Evolutionary conservation across 2,329 filamentous ascomycete genomes (phyloP), one percentile per base, ranked within the genome.

Genomic region (Aspergillus pseudoglaucus): DNA sequence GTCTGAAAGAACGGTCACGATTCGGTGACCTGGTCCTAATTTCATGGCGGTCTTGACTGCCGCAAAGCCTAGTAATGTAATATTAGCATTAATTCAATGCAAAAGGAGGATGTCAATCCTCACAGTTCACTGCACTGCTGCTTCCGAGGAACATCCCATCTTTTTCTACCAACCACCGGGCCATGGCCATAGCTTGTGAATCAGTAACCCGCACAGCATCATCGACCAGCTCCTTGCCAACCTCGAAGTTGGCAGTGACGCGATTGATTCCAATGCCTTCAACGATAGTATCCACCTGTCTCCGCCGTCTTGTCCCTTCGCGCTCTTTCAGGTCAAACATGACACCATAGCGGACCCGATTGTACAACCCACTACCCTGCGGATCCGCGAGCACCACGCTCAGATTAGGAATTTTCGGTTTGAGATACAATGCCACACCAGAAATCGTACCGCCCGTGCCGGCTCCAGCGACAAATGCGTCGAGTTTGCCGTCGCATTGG

Each of bases 191-290:
- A 10, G 93, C 93, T 73, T 98, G 90, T 44, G 83, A 81, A 67
- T 98, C 94, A 2, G 82, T 88, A 12, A 98, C 89, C 50, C 84
- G 81, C 33, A 97, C 83, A 2, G 93, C 91, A 69, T 96, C 90
- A 65, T 96, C 89, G 46, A 98, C 81, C 47, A 96, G 70, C 61
- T 91, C 84, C 55, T 88, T 78, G 0, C 91, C 93, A 23, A 84
- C 85, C 64, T 95, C 88, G 55, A 98, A 93, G 67, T 97, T 98
- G 46, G 83, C 80, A 1, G 93, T 98, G n/a, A 95, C 78, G 2
- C 93, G 84, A 65, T 95, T 98, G 67, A 97, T 87, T 1, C 93
- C 93, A 54, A 98, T 88, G 1, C 93, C 93, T 70, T 98, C 94
- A 23, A 98, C 89, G 54, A 98, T 88, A 4, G 86, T 90, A 72